Base-by-base conservation (phyloP, 75 land plant genomes). In the Isoetes taiwanensis region DNA sequence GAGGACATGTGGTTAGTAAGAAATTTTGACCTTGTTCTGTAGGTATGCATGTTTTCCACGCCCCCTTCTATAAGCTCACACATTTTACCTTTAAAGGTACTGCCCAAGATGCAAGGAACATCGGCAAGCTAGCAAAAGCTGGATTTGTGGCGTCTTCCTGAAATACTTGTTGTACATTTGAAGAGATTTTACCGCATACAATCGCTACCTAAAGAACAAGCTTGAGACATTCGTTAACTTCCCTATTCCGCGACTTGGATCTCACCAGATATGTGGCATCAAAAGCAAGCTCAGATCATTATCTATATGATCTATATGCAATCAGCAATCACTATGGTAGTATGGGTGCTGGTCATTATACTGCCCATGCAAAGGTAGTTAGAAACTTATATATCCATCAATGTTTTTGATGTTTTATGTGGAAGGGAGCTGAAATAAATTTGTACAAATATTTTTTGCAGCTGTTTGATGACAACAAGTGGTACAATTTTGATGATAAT, bases 301-400 rank as follows among this genome's bases (percentile, higher is more conserved):
- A 70, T 40, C 33, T 64, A 31, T 87, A 87, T 64, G 58, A 68
- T 72, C 72, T 83, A 30, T 87, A 78, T 73, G 88, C 88, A 23
- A 59, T 83, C 11, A 83, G 84, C 61, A 87, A 87, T 61, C 94
- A 87, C 56, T 87, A 80, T 64, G 94, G 94, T 27, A 80, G 81
- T 56, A 80, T 83, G 84, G 88, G 88, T 21, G 88, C 88, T 41
- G 94, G 88, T 34, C 94, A 87, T 58, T 87, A 87, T 39, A 87
- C 88, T 33, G 84, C 94, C 33, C 76, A 75, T 71, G 84, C 70
- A 25, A 72, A 78, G 71, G 93, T 86, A 59, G 73, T n/a, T n/a
- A n/a, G n/a, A n/a, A n/a, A n/a, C n/a, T n/a, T n/a, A n/a, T n/a
- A n/a, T n/a, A n/a, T n/a, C n/a, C n/a, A n/a, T n/a, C n/a, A n/a